Base-by-base conservation (phyloP, 2,329 filamentous ascomycete genomes). In the Penicillium fuscoglaucum region DNA sequence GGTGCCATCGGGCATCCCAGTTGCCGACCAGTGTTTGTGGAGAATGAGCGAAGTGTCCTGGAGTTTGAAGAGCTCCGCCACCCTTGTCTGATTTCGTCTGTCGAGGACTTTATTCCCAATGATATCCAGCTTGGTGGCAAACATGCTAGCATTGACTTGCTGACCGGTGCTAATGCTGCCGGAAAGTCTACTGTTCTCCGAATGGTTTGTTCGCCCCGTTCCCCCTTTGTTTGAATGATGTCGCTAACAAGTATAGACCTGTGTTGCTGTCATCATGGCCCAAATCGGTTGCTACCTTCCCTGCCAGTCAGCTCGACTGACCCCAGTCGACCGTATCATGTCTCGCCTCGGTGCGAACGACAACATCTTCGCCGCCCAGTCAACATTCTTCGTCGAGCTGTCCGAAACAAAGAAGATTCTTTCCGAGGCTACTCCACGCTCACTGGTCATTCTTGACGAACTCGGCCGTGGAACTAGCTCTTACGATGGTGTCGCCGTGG, bases 381-480 rank as follows among this genome's bases (percentile, higher is more conserved):
- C 91, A 15, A 99, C 95, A 2, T 99, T 99, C 81, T 98, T 99
- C 71, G 93, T 99, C 29, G 95, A 99, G 76, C 81, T 99, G 2
- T 93, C 92, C 0, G 95, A 99, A 74, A 99, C 95, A 0, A 96
- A 98, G 80, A 98, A 98, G 82, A 99, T 99, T 51, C 83, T 99
- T 0, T 87, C 91, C 0, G 95, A 98, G 78, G 95, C 95, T 0
- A 97, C 93, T 0, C 90, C 93, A 0, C 90, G 93, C 12, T 97
- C 92, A 0, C 86, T 99, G 0, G 95, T 99, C 55, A 99, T 99
- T 67, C 86, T 99, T 1, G 95, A 99, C 74, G 95, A 99, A 73
- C 87, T 99, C 0, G 95, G 95, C 48, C 90, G 95, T 62, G 95
- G 95, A 52, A 99, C 95, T 0, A 93, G 89, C 59, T 96, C 91